These are phyloP conservation scores for Plectosphaerella sp. DNA, from an alignment of 2,329 filamentous ascomycete species.

Conservation along the genomic window DNA sequence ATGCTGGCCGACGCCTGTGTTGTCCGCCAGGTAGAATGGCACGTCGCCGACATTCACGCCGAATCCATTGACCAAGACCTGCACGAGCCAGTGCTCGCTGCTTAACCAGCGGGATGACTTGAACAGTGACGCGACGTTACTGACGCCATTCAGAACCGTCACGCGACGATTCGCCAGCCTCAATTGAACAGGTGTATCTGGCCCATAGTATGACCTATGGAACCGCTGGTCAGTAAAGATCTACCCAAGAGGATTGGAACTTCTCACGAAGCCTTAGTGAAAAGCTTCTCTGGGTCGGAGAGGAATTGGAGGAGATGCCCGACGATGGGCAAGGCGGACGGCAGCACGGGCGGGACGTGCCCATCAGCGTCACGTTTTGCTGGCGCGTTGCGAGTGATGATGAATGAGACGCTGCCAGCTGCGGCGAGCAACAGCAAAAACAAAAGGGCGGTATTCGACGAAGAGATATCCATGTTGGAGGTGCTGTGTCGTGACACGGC, in stretches of 20 bases:
- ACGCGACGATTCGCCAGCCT: slow-evolving; percentile 3
- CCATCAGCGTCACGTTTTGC: neutral
- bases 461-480: neutral
- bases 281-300: slow-evolving; percentile 3
- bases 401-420: neutral
- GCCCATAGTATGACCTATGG: slow-evolving; percentile 1
- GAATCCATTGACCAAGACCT: slow-evolving; percentile 4
- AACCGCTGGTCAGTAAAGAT: neutral
- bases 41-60: neutral
- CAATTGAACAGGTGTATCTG: slow-evolving; percentile 5
- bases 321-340: slow-evolving; percentile 4
- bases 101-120: slow-evolving; percentile 2
- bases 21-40: slow-evolving; percentile 5
- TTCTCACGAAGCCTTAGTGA: slow-evolving; percentile 5
- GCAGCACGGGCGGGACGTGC: neutral
- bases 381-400: neutral
- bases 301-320: slow-evolving; percentile 6
- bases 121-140: slow-evolving; percentile 4
- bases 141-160: slow-evolving; percentile 4
- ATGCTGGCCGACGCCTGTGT: slow-evolving; percentile 3
- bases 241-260: neutral
- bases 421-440: neutral
- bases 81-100: slow-evolving; percentile 7
- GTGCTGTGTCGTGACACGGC: no score
- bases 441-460: neutral